Base-by-base conservation (phyloP, 495 filamentous ascomycete species). In the Parachaetomium inaequale region DNA sequence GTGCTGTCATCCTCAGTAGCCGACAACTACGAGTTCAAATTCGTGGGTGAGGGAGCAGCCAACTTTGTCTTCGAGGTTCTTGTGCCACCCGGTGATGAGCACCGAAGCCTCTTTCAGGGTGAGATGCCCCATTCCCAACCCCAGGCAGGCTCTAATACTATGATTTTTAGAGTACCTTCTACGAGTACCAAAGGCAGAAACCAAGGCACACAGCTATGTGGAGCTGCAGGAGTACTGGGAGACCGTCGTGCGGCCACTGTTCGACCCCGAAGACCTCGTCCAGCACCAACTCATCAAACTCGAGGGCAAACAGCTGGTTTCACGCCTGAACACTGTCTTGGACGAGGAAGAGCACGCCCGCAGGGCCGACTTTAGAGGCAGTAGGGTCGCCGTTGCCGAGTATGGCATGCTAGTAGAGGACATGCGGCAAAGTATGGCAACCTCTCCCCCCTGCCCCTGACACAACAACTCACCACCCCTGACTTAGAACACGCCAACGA, bases 321-420 rank as follows among this genome's bases (percentile, higher is more conserved):
- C 63, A 1, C 70, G 72, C n/a, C 79, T 82, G 50, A 89, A 89
- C 53, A 70, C 71, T 23, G 72, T 75, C 15, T 77, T 90, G 4
- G 70, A 64, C 10, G 47, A 61, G 7, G 52, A 69, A 26, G 72
- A 78, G 3, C 74, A 82, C 58, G 68, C 17, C 72, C 84, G 19
- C 62, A 67, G 60, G 75, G 75, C 62, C 74, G 88, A 77, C 51
- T 77, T 72, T 45, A 76, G 72, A 60, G 85, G 83, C 50, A 79
- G 79, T n/a, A 85, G 83, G 65, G 79, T 88, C n/a, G 85, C 81
- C 34, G 63, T 76, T 2, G 79, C 80, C 21, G 81, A 87, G 59
- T 83, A 85, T 62, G 92, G 87, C 0, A 79, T 93, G 52, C 74
- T 97, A 0, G 79, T 97, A 38, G 87, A 86, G 38, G 89, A 96